Percentiles rank a stretch among this genome's conserved stretches.
phyloP scores from a whole-genome alignment of 2,329 filamentous ascomycete species.

The Fusarium guadeloupense region DNA sequence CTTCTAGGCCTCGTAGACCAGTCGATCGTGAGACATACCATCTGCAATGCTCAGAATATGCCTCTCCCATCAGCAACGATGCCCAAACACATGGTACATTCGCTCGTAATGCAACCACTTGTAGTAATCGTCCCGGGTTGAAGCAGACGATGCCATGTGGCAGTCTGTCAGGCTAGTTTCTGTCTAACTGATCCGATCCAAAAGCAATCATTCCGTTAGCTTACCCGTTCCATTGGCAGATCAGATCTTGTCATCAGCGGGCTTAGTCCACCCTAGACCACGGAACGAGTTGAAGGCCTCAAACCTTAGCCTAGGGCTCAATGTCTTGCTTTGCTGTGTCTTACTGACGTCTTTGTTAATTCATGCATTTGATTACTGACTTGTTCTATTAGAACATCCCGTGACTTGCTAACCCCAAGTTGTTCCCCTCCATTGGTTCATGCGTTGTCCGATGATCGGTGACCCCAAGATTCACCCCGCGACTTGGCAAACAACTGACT shows the following conservation, averaged over 20 bases:
- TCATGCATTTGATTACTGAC: too few relatives aligned
- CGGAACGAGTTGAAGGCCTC: slow-evolving; percentile 15
- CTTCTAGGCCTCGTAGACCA: not conserved
- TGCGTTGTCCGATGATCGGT: slow-evolving; percentile 17
- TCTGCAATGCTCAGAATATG: slow-evolving; percentile 5
- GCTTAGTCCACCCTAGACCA: slow-evolving; percentile 30
- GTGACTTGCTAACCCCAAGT: slow-evolving; percentile 1
- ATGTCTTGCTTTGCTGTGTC: not conserved
- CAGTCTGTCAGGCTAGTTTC: slow-evolving; percentile 15
- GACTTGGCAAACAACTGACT: slow-evolving; percentile 13
- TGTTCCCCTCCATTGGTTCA: not conserved
- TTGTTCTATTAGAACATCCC: not conserved
- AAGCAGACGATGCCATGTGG: slow-evolving; percentile 38
- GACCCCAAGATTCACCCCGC: slow-evolving; percentile 27
- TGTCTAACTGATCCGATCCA: not conserved
- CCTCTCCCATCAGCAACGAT: slow-evolving; percentile 9
- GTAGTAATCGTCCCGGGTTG: not conserved
- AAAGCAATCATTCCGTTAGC: slow-evolving; percentile 16
- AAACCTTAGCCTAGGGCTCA: slow-evolving; percentile 7
- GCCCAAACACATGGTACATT: slow-evolving; percentile 5
- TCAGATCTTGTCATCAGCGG: slow-evolving; percentile 20
- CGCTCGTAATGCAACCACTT: not conserved
- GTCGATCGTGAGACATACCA: slow-evolving; percentile 5
- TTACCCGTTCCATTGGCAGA: slow-evolving; percentile 13
- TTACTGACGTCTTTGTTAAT: too few relatives aligned